phyloP scores from a whole-genome alignment of 495 filamentous ascomycete species.

The Evernia prunastri region DNA sequence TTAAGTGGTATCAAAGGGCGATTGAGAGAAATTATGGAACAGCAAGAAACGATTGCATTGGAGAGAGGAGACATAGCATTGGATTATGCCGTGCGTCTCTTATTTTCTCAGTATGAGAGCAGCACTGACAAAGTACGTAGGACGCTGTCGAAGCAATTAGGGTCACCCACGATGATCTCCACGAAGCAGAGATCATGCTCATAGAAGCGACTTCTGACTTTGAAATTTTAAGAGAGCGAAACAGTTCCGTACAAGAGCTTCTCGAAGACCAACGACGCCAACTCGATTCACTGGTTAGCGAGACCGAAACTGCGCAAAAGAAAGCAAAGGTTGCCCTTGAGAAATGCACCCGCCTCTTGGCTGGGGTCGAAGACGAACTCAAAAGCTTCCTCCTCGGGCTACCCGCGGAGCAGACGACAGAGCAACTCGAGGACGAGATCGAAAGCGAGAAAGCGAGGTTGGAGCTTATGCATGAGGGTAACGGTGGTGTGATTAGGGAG shows the following conservation, averaged over 20 bases:
- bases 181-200: constrained; percentile 59
- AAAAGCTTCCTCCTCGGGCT: constrained; percentile 34
- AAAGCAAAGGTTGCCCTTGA: constrained; percentile 34
- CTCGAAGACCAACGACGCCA: constrained; percentile 44
- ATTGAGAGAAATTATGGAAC: constrained; percentile 38
- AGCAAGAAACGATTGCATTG: constrained; percentile 52
- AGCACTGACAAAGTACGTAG: constrained; percentile 26
- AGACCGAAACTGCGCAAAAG: constrained; percentile 26
- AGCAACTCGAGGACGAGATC: constrained; percentile 68
- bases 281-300: constrained; percentile 33
- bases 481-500: constrained; percentile 67
- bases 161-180: constrained; percentile 51
- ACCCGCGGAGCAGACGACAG: constrained; percentile 43
- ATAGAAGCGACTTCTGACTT: constrained; percentile 79
- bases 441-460: constrained; percentile 66
- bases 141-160: constrained; percentile 55
- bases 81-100: constrained; percentile 52
- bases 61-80: constrained; percentile 59
- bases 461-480: constrained; percentile 71
- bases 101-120: not conserved
- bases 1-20: constrained; percentile 39
- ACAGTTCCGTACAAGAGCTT: constrained; percentile 48
- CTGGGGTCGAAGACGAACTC: constrained; percentile 31
- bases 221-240: constrained; percentile 54
- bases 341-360: constrained; percentile 33